phyloP scores from a whole-genome alignment of 805 yeast genomes.

The Candida ulmi region DNA sequence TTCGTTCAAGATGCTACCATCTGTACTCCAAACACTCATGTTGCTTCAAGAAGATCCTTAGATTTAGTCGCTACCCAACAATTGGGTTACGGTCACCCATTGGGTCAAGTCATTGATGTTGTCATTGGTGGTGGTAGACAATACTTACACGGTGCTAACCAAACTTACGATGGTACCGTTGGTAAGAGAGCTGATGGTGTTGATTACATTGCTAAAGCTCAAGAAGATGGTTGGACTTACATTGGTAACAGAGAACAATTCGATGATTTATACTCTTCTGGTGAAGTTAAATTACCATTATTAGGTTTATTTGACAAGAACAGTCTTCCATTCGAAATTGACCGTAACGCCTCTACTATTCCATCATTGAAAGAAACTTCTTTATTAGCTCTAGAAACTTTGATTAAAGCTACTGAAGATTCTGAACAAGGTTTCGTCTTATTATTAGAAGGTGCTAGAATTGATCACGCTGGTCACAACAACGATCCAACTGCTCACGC shows the following conservation, averaged over 20 bases:
- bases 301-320: conserved; percentile 65
- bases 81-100: conserved; percentile 63
- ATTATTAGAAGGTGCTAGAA: conserved; percentile 84
- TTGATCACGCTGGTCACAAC: conserved; percentile 91
- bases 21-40: conserved; percentile 82
- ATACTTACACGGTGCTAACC: conserved; percentile 56
- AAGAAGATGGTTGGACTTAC: conserved; percentile 56
- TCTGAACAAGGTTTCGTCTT: conserved; percentile 83
- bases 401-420: conserved; percentile 60
- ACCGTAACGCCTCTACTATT: conserved; percentile 51
- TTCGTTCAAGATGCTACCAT: conserved; percentile 93
- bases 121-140: conserved; percentile 90
- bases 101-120: conserved; percentile 75
- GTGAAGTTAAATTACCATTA: conserved; percentile 62
- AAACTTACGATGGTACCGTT: conserved; percentile 23
- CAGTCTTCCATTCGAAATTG: conserved; percentile 80
- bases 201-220: conserved; percentile 61
- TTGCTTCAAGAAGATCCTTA: conserved; percentile 62
- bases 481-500: conserved; percentile 95
- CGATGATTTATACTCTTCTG: conserved; percentile 42
- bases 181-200: conserved; percentile 69
- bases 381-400: conserved; percentile 61
- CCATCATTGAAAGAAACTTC: conserved; percentile 81
- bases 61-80: conserved; percentile 83
- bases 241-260: conserved; percentile 54